Percentiles rank a stretch among this genome's conserved stretches.
Evolutionary conservation across 352 stramenopile genomes (phyloP).

Genomic region (Globisporangium irregulare): DNA sequence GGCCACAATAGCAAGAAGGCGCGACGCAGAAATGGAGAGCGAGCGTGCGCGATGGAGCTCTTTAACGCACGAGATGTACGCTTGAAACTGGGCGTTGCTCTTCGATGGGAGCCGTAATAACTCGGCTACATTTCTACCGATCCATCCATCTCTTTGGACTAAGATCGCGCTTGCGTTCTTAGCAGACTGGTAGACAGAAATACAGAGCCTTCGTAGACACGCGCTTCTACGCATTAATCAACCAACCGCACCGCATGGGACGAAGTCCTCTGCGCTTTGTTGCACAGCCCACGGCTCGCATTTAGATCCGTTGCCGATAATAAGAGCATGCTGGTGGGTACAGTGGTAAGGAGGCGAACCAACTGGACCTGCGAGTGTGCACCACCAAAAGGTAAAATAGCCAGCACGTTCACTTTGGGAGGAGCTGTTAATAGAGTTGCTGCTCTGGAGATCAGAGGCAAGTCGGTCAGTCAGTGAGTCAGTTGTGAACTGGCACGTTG

Average conservation of each 20-base stretch:
- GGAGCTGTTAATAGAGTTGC: not conserved
- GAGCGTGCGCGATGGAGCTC: not conserved
- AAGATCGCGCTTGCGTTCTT: slow-evolving; percentile 7
- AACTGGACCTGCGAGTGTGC: not conserved
- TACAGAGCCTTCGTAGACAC: not conserved
- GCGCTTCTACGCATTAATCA: not conserved
- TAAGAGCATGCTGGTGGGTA: not conserved
- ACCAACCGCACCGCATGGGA: too few relatives aligned
- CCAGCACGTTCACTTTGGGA: not conserved
- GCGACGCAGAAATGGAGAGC: not conserved
- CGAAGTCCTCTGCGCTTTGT: not conserved
- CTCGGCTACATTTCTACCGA: not conserved
- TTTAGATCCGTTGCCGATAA: not conserved
- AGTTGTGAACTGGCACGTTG: not conserved
- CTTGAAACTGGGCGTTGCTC: slow-evolving; percentile 2
- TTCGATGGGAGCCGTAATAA: not conserved
- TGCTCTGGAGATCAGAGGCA: not conserved
- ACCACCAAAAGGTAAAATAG: not conserved
- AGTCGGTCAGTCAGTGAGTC: not conserved
- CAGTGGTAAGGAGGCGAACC: not conserved
- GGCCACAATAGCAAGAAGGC: not conserved
- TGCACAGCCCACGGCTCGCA: not conserved
- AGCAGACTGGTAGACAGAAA: not conserved
- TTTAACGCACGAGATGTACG: not conserved
- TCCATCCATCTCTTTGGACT: not conserved